These are phyloP conservation scores for Arabidopsis hybrid DNA, from an alignment of 441 rosid genomes.

Conservation along the genomic window DNA sequence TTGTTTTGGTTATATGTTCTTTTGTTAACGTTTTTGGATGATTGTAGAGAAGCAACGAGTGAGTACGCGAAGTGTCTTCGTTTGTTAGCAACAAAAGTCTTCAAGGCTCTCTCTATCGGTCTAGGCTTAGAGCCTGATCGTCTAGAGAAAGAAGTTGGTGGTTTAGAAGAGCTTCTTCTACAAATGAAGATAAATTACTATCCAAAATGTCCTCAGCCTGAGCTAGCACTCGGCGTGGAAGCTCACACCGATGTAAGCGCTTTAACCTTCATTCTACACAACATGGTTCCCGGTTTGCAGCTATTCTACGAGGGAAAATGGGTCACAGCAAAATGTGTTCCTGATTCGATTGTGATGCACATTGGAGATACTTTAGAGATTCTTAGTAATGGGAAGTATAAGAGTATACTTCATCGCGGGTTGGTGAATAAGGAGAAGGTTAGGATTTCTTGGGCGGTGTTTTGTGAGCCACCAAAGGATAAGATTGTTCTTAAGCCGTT, in stretches of 20 bases:
- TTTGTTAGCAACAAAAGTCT: conserved; percentile 64
- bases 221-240: conserved; percentile 92
- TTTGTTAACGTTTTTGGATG: conserved; percentile 6
- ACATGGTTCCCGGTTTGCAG: conserved; percentile 97
- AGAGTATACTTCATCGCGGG: conserved; percentile 92
- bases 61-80: conserved; percentile 87
- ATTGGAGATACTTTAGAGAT: conserved; percentile 90
- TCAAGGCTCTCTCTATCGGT: conserved; percentile 67
- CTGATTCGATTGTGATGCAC: conserved; percentile 91
- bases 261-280: conserved; percentile 92
- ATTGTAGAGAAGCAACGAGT: conserved; percentile 64
- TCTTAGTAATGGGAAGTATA: conserved; percentile 87
- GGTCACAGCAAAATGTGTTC: conserved; percentile 90
- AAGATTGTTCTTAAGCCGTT: conserved; percentile 87
- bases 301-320: conserved; percentile 82
- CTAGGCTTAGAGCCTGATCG: conserved; percentile 83
- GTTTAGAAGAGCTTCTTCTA: conserved; percentile 79
- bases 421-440: conserved; percentile 94
- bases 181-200: conserved; percentile 94
- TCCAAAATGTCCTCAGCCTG: conserved; percentile 96
- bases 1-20: conserved; percentile 16
- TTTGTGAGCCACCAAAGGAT: conserved; percentile 94
- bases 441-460: conserved; percentile 95
- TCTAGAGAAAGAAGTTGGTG: conserved; percentile 89
- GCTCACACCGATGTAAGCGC: conserved; percentile 92